Conservation (phyloP, 176 grass and related monocot genomes). For the Puya raimondii region DNA sequence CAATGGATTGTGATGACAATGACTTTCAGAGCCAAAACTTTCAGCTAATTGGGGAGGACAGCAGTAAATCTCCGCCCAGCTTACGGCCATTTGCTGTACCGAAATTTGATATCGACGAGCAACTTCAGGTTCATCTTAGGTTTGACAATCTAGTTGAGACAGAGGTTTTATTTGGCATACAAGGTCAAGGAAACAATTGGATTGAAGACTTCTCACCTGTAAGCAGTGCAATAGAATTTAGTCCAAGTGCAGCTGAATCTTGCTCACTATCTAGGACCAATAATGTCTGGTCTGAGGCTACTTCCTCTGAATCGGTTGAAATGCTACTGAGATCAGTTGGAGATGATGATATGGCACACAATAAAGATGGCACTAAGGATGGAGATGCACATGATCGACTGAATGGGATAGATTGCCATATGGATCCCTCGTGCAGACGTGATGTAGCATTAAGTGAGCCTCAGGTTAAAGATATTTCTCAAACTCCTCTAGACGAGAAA, state of each 20-base stretch:
- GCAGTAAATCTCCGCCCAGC: conserved; percentile 52
- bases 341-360: conserved; percentile 48
- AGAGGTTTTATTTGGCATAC: conserved; percentile 61
- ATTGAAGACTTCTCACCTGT: conserved; percentile 74
- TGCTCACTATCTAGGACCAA: conserved; percentile 53
- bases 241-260: conserved; percentile 46
- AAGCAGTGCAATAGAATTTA: conserved; percentile 54
- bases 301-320: conserved; percentile 76
- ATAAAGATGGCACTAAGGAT: conserved; percentile 27
- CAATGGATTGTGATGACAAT: conserved; percentile 95
- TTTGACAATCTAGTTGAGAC: conserved; percentile 69
- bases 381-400: conserved; percentile 30
- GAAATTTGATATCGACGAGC: conserved; percentile 88
- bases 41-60: conserved; percentile 66
- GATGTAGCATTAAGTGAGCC: conserved; percentile 15
- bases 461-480: conserved; percentile 20
- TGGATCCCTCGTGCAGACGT: conserved; percentile 28
- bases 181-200: conserved; percentile 62
- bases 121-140: conserved; percentile 62
- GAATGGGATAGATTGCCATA: conserved; percentile 28
- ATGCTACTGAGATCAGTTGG: conserved; percentile 84
- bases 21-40: conserved; percentile 87
- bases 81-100: conserved; percentile 63
- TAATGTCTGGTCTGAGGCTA: conserved; percentile 89
- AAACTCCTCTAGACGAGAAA: conserved; percentile 26